Conservation (phyloP, 768 basidiomycete species). For the Auricularia sp. region DNA sequence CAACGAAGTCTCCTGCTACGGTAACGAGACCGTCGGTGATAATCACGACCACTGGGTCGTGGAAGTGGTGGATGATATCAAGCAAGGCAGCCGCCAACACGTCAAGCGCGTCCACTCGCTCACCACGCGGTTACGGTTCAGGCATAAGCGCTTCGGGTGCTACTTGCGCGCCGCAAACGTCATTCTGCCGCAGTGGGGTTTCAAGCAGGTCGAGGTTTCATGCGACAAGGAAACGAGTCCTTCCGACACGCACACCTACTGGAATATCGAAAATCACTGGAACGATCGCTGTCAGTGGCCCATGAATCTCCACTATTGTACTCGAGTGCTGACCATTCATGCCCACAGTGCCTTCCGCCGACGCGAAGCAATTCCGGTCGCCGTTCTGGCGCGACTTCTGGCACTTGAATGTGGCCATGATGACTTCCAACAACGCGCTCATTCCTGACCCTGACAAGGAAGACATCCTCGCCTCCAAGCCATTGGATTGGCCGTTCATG, state of each 20-base stretch:
- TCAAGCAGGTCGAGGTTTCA: constrained; percentile 95
- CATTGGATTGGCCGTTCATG: constrained; percentile 89
- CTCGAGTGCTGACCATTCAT: background rate
- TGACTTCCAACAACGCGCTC: constrained; percentile 98
- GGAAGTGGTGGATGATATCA: constrained; percentile 87
- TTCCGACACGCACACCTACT: constrained; percentile 76
- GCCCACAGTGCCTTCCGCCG: constrained; percentile 63
- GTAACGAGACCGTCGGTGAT: constrained; percentile 83
- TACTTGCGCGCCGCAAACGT: constrained; percentile 85
- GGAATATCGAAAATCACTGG: constrained; percentile 98
- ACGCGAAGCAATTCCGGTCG: constrained; percentile 75
- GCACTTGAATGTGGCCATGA: constrained; percentile 99
- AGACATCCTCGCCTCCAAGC: constrained; percentile 89
- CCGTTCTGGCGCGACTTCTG: constrained; percentile 96
- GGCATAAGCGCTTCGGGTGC: constrained; percentile 67
- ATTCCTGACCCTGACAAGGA: constrained; percentile 97
- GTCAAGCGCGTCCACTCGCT: constrained; percentile 74
- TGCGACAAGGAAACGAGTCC: constrained; percentile 84
- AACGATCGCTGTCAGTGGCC: constrained; percentile 75
- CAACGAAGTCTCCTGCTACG: constrained; percentile 90
- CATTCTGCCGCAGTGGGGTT: constrained; percentile 93
- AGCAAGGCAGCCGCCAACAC: constrained; percentile 44
- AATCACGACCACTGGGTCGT: constrained; percentile 83
- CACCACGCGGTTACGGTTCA: constrained; percentile 81
- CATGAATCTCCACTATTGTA: background rate